These are phyloP conservation scores for Nigrospora sphaerica DNA, from an alignment of 2,329 filamentous ascomycete genomes.

Conservation along the genomic window DNA sequence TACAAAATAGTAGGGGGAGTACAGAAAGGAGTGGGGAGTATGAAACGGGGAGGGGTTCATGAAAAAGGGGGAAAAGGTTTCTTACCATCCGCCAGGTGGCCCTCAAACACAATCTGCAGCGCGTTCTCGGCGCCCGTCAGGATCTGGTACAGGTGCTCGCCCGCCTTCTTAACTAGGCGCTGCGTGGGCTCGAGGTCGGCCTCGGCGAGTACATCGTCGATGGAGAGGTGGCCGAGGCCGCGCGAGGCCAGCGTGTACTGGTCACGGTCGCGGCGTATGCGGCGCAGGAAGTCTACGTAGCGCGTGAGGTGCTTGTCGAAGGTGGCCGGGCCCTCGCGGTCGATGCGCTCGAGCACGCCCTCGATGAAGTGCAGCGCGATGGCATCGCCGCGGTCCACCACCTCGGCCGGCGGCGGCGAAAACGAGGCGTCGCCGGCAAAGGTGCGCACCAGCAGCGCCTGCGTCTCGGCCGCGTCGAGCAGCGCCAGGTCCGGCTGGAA, in stretches of 20 bases:
- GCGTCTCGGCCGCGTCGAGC: neutral
- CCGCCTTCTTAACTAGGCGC: neutral
- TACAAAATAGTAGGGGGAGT: too few relatives aligned
- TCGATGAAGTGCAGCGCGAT: constrained; percentile 1
- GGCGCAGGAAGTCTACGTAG: constrained; percentile 1
- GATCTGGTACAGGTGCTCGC: constrained; percentile 1
- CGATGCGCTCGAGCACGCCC: neutral
- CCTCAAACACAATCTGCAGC: constrained; percentile 1
- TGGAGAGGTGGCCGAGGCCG: neutral
- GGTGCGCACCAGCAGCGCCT: neutral
- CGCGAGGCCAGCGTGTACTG: constrained; percentile 1
- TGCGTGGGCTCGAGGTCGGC: neutral
- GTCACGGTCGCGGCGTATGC: neutral
- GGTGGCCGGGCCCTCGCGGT: neutral
- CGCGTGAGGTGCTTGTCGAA: neutral
- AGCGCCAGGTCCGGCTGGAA: constrained; percentile 1
- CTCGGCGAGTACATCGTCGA: neutral
- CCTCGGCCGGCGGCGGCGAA: neutral
- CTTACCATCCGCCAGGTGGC: neutral
- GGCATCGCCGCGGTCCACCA: neutral
- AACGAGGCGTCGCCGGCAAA: neutral
- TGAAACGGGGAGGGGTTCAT: too few relatives aligned
- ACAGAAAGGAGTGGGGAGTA: too few relatives aligned
- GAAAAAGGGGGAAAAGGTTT: too few relatives aligned
- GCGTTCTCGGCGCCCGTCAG: neutral